Evolutionary conservation across 2,329 filamentous ascomycete genomes (phyloP).

Genomic region (Pezicula radicicola): DNA sequence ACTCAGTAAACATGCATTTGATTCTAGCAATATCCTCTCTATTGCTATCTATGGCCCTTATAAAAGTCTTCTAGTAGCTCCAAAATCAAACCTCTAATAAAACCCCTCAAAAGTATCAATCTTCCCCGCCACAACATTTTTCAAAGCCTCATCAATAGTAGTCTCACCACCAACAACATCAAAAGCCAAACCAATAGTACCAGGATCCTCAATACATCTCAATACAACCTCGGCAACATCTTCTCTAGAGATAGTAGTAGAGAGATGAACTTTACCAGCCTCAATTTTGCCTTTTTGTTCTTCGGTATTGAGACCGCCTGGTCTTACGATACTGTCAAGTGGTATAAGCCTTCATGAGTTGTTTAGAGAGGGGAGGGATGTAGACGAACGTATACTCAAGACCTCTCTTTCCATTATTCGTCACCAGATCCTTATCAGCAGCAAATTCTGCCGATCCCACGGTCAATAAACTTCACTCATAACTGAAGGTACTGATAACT

Average conservation of each 20-base stretch:
- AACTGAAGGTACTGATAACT: too few relatives aligned
- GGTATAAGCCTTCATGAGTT: background rate
- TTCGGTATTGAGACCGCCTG: background rate
- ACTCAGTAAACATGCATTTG: too few relatives aligned
- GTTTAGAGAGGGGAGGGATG: too few relatives aligned
- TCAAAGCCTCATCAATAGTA: background rate
- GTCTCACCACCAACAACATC: background rate
- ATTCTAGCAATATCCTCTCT: too few relatives aligned
- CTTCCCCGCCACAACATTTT: slow-evolving; percentile 35
- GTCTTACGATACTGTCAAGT: background rate
- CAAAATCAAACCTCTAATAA: background rate
- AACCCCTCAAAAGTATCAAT: background rate
- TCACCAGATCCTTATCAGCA: background rate
- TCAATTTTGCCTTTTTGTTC: background rate
- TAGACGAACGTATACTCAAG: too few relatives aligned
- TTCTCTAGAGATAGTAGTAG: background rate
- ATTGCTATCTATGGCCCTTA: too few relatives aligned
- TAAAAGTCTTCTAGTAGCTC: too few relatives aligned
- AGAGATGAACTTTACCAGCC: background rate
- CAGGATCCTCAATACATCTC: background rate
- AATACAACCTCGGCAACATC: background rate
- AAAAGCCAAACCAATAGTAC: background rate
- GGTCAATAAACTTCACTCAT: too few relatives aligned
- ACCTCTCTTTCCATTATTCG: background rate
- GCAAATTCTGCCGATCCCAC: background rate